Base-by-base conservation (phyloP, 345 rosid genomes). In the Citrus inodora region DNA sequence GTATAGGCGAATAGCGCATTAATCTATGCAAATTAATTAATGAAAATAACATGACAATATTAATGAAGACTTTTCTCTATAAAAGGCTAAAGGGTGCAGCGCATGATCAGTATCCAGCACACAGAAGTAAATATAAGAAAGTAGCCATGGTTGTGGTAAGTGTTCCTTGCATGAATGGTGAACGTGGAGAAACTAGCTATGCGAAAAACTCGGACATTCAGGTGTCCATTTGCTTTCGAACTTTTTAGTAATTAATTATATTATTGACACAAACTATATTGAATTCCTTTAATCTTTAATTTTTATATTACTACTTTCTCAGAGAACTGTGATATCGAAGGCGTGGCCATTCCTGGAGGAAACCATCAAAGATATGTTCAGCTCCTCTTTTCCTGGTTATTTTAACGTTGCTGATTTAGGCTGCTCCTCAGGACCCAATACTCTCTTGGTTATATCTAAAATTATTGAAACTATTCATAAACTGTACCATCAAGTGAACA, bases 391-490 rank as follows among this genome's bases (percentile, higher is more conserved):
- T 81, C 86, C 3, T 4, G 28, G 17, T 42, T 11, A 42, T 73
- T 73, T 86, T 6, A 76, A 81, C 19, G 53, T 84, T 55, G 87
- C 84, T 16, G 92, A 89, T 53, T 74, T 89, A 70, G 90, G 90
- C 7, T 87, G 90, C 61, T 82, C 88, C 65, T 81, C 90, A 3
- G 92, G 89, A 78, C 86, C 88, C 61, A 89, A 84, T 67, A 74
- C 90, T 1, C 60, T 89, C 24, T 22, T 84, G 2, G 37, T 77
- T 0, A 14, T 82, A 0, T 69, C 77, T 27, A 68, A 76, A 58
- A 5, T 77, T 13, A 24, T 80, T 1, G 79, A 84, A 3, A 74
- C 71, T 17, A 60, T 87, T 27, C 63, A 67, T 32, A 62, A 24
- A 42, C 16, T 82, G 51, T 79, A 70, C 46, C 70, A 51, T 33